phyloP scores from a whole-genome alignment of 306 rosid species.

The Prosopis cineraria region DNA sequence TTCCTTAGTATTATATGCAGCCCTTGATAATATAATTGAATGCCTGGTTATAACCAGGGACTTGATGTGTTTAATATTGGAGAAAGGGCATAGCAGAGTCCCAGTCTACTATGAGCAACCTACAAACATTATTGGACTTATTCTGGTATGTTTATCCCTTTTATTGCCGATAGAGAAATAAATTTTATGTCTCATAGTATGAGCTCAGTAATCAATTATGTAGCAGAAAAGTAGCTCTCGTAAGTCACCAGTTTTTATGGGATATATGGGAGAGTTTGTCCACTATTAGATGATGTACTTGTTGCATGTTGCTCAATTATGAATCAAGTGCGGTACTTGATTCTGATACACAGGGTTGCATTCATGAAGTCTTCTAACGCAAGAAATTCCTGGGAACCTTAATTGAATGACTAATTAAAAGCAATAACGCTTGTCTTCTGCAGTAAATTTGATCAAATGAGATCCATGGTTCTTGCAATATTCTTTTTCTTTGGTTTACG shows the following conservation, averaged over 20 bases:
- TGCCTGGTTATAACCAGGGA: constrained; percentile 49
- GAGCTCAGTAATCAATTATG: neutral
- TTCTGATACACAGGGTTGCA: neutral
- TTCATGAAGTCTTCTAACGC: neutral
- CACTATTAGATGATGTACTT: neutral
- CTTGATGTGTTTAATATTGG: constrained; percentile 73
- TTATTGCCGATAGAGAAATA: neutral
- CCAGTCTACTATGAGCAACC: constrained; percentile 89
- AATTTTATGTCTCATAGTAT: neutral
- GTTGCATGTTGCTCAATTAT: constrained; percentile 2
- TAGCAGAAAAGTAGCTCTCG: neutral
- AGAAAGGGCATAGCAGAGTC: constrained; percentile 95
- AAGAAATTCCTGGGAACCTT: neutral
- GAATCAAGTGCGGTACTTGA: constrained; percentile 16
- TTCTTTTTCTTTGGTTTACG: neutral
- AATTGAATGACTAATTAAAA: neutral
- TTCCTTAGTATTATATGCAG: constrained; percentile 12
- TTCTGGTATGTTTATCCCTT: constrained; percentile 56
- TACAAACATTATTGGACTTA: constrained; percentile 84
- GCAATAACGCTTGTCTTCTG: neutral
- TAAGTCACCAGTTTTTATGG: neutral
- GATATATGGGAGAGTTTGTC: neutral
- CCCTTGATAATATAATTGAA: constrained; percentile 28
- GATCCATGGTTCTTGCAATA: neutral
- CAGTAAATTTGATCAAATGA: constrained; percentile 6